These are phyloP conservation scores for Aspergillus indologenus DNA, from an alignment of 495 filamentous ascomycete genomes.

Conservation along the genomic window DNA sequence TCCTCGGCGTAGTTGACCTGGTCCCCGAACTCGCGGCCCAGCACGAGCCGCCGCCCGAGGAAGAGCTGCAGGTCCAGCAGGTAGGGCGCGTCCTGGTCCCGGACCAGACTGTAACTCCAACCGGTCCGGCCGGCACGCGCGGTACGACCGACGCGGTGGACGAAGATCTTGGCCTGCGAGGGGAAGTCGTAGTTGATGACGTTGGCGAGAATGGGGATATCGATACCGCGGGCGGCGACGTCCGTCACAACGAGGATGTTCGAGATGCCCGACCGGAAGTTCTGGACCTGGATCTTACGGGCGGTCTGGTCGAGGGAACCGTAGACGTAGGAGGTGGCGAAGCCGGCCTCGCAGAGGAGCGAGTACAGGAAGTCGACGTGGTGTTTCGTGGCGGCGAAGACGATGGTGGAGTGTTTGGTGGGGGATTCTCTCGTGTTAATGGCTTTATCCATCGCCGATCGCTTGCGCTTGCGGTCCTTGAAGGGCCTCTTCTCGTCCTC, in stretches of 20 bases:
- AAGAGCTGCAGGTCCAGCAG: constrained; percentile 95
- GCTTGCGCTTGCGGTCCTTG: constrained; percentile 65
- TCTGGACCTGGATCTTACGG: constrained; percentile 82
- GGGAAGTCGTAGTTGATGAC: constrained; percentile 99
- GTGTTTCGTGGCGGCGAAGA: constrained; percentile 94
- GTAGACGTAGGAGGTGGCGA: constrained; percentile 87
- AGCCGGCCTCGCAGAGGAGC: constrained; percentile 71
- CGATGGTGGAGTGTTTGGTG: constrained; percentile 75
- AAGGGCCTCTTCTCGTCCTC: constrained; percentile 41
- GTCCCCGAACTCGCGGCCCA: constrained; percentile 55
- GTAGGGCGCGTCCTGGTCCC: constrained; percentile 82
- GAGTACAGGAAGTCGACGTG: constrained; percentile 91
- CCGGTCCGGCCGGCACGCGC: constrained; percentile 87
- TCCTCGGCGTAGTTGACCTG: constrained; percentile 71
- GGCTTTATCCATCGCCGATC: constrained; percentile 37
- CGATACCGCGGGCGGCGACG: constrained; percentile 93
- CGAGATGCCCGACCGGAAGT: constrained; percentile 77
- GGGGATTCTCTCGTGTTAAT: constrained; percentile 40
- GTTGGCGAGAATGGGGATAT: constrained; percentile 93
- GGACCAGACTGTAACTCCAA: constrained; percentile 91
- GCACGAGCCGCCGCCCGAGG: constrained; percentile 71
- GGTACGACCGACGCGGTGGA: constrained; percentile 94
- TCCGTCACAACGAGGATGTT: constrained; percentile 97
- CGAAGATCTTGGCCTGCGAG: constrained; percentile 91
- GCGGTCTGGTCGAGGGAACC: constrained; percentile 92